Evolutionary conservation across 176 grass and related monocot species (phyloP).

Genomic region (Oryza meridionalis): DNA sequence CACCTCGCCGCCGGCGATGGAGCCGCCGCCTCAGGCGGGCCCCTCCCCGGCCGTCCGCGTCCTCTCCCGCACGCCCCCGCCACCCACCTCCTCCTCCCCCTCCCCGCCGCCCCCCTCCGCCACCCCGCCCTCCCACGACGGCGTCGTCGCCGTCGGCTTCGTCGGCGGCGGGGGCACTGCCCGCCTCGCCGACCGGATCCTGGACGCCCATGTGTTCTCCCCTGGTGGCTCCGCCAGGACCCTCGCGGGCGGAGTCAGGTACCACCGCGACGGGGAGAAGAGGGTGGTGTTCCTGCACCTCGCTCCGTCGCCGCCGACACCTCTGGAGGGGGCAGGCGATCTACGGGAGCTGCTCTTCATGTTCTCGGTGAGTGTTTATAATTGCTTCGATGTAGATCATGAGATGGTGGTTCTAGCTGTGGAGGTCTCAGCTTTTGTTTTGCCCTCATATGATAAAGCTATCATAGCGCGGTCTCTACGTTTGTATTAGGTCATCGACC

Average conservation of each 20-base stretch:
- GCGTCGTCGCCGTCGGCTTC: slow-evolving; percentile 75
- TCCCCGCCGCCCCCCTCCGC: background rate
- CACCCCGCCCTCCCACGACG: slow-evolving; percentile 35
- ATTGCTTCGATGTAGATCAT: slow-evolving; percentile 12
- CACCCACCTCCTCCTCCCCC: background rate
- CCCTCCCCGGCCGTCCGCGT: slow-evolving; percentile 39
- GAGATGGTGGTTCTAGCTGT: background rate
- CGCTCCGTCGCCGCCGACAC: slow-evolving; percentile 39
- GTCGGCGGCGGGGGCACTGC: slow-evolving; percentile 48
- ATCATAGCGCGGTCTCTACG: too few relatives aligned
- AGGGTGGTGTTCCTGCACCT: slow-evolving; percentile 75
- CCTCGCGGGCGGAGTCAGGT: slow-evolving; percentile 59
- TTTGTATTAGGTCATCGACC: background rate
- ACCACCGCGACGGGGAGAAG: slow-evolving; percentile 65
- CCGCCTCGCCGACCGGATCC: slow-evolving; percentile 74
- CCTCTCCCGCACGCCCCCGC: slow-evolving; percentile 35
- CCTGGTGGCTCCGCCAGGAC: slow-evolving; percentile 50
- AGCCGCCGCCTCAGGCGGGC: slow-evolving; percentile 48
- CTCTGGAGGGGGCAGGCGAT: slow-evolving; percentile 38
- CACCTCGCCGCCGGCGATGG: slow-evolving; percentile 61
- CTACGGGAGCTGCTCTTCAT: slow-evolving; percentile 80
- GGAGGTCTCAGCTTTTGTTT: slow-evolving; percentile 5
- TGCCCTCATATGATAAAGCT: slow-evolving; percentile 9
- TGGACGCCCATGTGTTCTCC: slow-evolving; percentile 71
- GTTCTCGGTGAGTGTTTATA: slow-evolving; percentile 70